Base-by-base conservation (phyloP, 2,329 filamentous ascomycete genomes). In the Dactylonectria estremocensis region DNA sequence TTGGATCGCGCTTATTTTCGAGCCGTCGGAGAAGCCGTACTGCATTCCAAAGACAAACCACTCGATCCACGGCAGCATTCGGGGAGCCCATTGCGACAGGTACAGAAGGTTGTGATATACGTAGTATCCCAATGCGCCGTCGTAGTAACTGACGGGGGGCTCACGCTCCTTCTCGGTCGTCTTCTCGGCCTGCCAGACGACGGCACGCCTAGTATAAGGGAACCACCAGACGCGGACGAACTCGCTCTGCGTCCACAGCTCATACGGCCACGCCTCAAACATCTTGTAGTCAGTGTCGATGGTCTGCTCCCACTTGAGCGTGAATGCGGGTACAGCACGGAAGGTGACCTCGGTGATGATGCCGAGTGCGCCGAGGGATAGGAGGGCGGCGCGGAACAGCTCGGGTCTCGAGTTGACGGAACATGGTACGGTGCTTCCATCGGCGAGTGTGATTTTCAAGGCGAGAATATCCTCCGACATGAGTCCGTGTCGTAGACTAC, bases 1-100 rank as follows among this genome's bases (percentile, higher is more conserved):
- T 80, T 98, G 93, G 18, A 98, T 89, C 6, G 92, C 95, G n/a
- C 87, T 86, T 46, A 90, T 92, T 59, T 87, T 86, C 3, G 86
- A 87, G 56, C 90, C 90, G 68, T 93, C 89, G 37, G 85, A 85
- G 86, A 98, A 98, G 58, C 95, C 95, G 79, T 98, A 98, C 81
- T 98, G 95, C 93, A 98, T 94, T 74, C 95, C 95, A 76, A 98
- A 98, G 62, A 98, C 93, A 79, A 98, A 95, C 93, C 95, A 96
- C 82, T 99, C 96, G 37, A 98, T 89, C 89, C 91, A 93, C 0
- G 95, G 96, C 6, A 97, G 85, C 63, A 97, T 88, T 52, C 89
- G 87, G 2, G 96, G 96, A 18, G 95, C 80, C 75, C 90, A 93
- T 68, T 95, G 93, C 2, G 92, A 90, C 10, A 96, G 79, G 76